These are phyloP conservation scores for Platanthera guangdongensis DNA, from an alignment of 106 monocot genomes.

Conservation along the genomic window DNA sequence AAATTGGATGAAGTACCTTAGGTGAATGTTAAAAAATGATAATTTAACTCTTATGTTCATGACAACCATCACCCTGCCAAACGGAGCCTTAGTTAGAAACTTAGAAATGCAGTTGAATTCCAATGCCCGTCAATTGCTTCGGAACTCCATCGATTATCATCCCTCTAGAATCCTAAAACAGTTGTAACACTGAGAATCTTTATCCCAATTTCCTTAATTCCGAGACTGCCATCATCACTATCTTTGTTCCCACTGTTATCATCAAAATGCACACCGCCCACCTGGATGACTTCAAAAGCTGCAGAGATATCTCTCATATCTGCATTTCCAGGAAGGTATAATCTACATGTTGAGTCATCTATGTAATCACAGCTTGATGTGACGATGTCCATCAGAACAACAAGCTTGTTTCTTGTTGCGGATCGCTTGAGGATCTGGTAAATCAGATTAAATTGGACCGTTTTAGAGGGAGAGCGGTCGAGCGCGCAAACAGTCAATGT, in stretches of 20 bases:
- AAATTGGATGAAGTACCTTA: no score
- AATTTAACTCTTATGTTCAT: no score
- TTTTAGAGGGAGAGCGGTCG: no score
- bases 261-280: slow-evolving; percentile 76
- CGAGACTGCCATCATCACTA: slow-evolving; percentile 57
- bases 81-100: no score
- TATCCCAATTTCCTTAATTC: slow-evolving; percentile 83
- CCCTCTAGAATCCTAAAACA: slow-evolving; percentile 61
- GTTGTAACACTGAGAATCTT: slow-evolving; percentile 84
- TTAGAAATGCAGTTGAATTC: slow-evolving; percentile 10
- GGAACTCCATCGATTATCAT: slow-evolving; percentile 17
- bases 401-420: slow-evolving; percentile 76
- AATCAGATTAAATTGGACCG: no score
- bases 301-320: slow-evolving; percentile 78
- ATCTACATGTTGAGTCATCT: slow-evolving; percentile 40
- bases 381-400: slow-evolving; percentile 91
- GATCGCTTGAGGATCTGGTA: no score
- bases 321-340: slow-evolving; percentile 61
- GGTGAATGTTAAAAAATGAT: no score
- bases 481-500: no score
- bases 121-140: slow-evolving; percentile 13
- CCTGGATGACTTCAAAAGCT: slow-evolving; percentile 77
- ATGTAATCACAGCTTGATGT: slow-evolving; percentile 80
- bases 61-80: no score
- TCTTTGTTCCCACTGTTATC: slow-evolving; percentile 31